These are phyloP conservation scores for Macrophomina tecta DNA, from an alignment of 2,329 filamentous ascomycete genomes.

Conservation along the genomic window DNA sequence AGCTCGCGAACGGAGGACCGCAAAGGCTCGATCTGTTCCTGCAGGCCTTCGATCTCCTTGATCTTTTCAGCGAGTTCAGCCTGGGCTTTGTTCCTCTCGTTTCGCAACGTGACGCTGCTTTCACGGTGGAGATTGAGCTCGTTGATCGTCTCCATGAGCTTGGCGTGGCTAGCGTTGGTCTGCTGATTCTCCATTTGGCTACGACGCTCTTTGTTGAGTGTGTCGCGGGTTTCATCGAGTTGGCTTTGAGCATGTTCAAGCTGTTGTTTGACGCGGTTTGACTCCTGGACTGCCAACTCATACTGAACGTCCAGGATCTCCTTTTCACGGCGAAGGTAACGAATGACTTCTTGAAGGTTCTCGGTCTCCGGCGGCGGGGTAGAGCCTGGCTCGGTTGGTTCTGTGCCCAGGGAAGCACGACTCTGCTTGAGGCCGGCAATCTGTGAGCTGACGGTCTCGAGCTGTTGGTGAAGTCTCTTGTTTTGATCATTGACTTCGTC, in stretches of 20 bases:
- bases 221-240: conserved; percentile 85
- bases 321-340: conserved; percentile 91
- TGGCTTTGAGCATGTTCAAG: conserved; percentile 85
- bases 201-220: conserved; percentile 87
- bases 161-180: conserved; percentile 79
- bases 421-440: conserved; percentile 80
- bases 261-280: conserved; percentile 87
- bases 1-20: conserved; percentile 81
- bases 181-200: conserved; percentile 75
- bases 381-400: conserved; percentile 57
- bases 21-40: conserved; percentile 78
- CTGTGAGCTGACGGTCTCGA: conserved; percentile 82
- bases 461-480: conserved; percentile 84
- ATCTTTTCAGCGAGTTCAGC: conserved; percentile 76
- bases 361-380: conserved; percentile 67
- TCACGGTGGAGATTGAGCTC: conserved; percentile 96
- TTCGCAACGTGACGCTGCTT: conserved; percentile 88
- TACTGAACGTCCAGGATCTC: conserved; percentile 98
- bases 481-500: conserved; percentile 90
- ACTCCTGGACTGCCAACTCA: conserved; percentile 85
- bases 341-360: conserved; percentile 87
- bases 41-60: conserved; percentile 74
- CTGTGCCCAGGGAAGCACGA: conserved; percentile 61
- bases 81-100: conserved; percentile 81
- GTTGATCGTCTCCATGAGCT: conserved; percentile 92